Evolutionary conservation across 164 flowering plant genomes (phyloP).

Genomic region (Protea cynaroides): DNA sequence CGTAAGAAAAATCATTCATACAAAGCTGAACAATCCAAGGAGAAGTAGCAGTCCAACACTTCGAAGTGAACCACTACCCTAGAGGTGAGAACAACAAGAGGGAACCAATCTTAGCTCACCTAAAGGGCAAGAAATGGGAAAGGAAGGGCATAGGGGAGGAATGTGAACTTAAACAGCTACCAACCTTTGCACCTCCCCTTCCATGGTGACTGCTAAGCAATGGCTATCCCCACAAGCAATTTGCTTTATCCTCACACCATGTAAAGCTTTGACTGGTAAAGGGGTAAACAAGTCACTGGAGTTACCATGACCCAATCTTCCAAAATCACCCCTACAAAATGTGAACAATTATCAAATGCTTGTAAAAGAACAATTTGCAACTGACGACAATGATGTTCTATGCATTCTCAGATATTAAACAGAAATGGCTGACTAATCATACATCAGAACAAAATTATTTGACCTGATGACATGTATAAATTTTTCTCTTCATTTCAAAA

Average conservation of each 20-base stretch:
- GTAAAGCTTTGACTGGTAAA: conserved; percentile 74
- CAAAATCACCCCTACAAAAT: conserved; percentile 96
- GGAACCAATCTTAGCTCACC: not conserved
- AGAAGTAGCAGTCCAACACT: not conserved
- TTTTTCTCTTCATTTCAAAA: no score
- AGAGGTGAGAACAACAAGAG: not conserved
- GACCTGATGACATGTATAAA: no score
- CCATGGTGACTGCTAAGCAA: conserved; percentile 91
- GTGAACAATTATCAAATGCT: conserved; percentile 6
- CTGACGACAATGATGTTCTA: no score
- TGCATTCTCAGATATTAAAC: no score
- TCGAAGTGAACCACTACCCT: not conserved
- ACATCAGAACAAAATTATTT: no score
- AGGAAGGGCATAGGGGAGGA: no score
- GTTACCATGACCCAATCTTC: conserved; percentile 97
- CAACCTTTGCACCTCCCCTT: conserved; percentile 89
- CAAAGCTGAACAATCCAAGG: not conserved
- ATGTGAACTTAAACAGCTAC: not conserved
- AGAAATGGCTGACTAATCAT: no score
- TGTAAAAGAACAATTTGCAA: no score
- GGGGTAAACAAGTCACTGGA: conserved; percentile 90
- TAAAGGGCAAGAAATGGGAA: no score
- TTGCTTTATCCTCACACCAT: conserved; percentile 72
- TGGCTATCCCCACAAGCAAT: conserved; percentile 99
- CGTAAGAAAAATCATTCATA: not conserved